Conservation (phyloP, 441 rosid species). For the Melianthus villosus region DNA sequence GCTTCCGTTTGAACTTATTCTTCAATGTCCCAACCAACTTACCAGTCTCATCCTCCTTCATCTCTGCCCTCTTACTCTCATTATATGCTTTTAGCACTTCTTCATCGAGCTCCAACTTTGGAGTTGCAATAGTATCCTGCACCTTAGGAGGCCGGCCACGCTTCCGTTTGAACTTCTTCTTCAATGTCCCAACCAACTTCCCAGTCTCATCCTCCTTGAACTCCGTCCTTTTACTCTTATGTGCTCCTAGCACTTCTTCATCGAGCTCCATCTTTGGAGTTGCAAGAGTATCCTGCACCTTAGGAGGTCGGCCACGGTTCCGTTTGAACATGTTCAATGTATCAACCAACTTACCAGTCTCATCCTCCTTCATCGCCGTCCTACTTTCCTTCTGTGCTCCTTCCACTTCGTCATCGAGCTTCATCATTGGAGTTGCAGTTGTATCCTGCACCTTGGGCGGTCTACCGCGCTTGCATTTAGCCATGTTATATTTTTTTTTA, state of each 20-base stretch:
- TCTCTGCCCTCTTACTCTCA: not conserved
- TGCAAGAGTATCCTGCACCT: constrained; percentile 12
- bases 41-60: not conserved
- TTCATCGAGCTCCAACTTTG: not conserved
- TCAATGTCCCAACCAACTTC: constrained; percentile 4
- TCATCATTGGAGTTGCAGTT: constrained; percentile 3
- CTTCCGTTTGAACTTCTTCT: constrained; percentile 7
- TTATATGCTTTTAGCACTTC: not conserved
- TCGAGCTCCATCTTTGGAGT: constrained; percentile 5
- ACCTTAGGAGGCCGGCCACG: constrained; percentile 10
- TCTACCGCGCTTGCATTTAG: constrained; percentile 17
- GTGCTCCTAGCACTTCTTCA: not conserved
- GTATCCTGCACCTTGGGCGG: constrained; percentile 13
- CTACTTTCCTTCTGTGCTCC: not conserved
- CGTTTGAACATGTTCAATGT: constrained; percentile 12
- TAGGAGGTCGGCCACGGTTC: constrained; percentile 13
- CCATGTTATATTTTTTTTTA: not conserved
- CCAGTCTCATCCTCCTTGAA: constrained; percentile 5
- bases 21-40: not conserved
- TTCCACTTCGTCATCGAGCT: not conserved
- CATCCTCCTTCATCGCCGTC: constrained; percentile 1
- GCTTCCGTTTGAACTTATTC: constrained; percentile 10
- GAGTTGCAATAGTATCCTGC: not conserved
- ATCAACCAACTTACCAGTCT: constrained; percentile 9
- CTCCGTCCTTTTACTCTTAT: not conserved